Evolutionary conservation across 495 filamentous ascomycete species (phyloP).

Genomic region (Podospora pseudopauciseta): DNA sequence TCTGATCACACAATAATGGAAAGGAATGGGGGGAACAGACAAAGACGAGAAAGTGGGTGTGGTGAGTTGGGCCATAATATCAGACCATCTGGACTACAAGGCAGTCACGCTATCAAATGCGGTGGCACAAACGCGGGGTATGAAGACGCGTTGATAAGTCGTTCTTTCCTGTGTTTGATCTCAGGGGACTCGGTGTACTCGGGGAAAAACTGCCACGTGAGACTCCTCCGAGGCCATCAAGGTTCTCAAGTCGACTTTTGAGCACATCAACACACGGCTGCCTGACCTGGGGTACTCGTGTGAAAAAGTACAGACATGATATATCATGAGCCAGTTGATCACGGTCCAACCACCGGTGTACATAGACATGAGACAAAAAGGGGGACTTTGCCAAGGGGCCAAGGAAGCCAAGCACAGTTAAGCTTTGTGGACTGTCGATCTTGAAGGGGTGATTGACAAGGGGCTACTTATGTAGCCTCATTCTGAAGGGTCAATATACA

Average conservation of each 20-base stretch:
- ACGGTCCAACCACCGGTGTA: not conserved
- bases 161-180: not conserved
- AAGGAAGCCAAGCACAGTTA: conserved; percentile 17
- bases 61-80: not conserved
- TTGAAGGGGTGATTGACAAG: not conserved
- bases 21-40: not conserved
- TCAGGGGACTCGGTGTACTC: not conserved
- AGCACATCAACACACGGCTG: not conserved
- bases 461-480: not conserved
- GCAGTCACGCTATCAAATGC: not conserved
- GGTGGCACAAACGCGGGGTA: not conserved
- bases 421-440: conserved; percentile 12
- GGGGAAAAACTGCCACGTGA: not conserved
- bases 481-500: not conserved
- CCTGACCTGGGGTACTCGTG: not conserved
- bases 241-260: not conserved
- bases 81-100: not conserved
- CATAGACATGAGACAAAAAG: not conserved
- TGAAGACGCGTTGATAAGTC: not conserved
- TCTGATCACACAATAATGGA: not conserved
- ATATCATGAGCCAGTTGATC: not conserved
- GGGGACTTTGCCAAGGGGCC: conserved; percentile 13
- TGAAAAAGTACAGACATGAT: not conserved
- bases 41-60: not conserved
- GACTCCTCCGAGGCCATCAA: not conserved